phyloP scores from a whole-genome alignment of 1,284 basidiomycete species.

The Vanrija sp. region DNA sequence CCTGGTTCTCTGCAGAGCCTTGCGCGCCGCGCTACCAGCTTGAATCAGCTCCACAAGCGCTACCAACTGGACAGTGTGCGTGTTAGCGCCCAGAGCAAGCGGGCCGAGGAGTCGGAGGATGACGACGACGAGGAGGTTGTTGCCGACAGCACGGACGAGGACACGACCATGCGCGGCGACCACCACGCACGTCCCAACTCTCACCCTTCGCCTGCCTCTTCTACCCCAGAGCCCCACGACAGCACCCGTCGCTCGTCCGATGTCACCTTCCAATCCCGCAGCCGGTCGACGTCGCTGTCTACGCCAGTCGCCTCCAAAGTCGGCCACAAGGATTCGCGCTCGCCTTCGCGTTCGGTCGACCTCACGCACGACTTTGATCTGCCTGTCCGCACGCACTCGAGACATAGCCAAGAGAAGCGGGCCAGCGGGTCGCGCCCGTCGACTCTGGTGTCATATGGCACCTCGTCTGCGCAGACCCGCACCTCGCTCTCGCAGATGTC shows the following conservation, averaged over 20 bases:
- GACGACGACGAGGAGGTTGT: conserved; percentile 38
- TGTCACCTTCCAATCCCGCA: background rate
- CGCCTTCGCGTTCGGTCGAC: conserved; percentile 43
- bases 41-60: conserved; percentile 39
- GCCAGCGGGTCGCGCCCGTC: conserved; percentile 2
- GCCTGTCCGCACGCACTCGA: no score
- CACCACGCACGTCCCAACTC: conserved; percentile 8
- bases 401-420: no score
- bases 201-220: background rate
- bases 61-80: conserved; percentile 32
- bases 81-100: background rate
- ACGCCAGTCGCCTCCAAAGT: conserved; percentile 15
- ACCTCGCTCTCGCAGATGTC: conserved; percentile 2
- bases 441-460: conserved; percentile 3
- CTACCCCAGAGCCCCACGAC: conserved; percentile 5
- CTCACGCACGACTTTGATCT: background rate
- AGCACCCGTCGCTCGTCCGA: conserved; percentile 14
- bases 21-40: conserved; percentile 51
- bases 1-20: conserved; percentile 52
- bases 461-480: conserved; percentile 5
- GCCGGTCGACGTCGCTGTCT: conserved; percentile 6
- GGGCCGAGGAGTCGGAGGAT: conserved; percentile 6
- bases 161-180: conserved; percentile 13
- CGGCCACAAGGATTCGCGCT: conserved; percentile 10
- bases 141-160: conserved; percentile 36